Conservation (phyloP, 83 land plant species). For the Diphasiastrum complanatum region DNA sequence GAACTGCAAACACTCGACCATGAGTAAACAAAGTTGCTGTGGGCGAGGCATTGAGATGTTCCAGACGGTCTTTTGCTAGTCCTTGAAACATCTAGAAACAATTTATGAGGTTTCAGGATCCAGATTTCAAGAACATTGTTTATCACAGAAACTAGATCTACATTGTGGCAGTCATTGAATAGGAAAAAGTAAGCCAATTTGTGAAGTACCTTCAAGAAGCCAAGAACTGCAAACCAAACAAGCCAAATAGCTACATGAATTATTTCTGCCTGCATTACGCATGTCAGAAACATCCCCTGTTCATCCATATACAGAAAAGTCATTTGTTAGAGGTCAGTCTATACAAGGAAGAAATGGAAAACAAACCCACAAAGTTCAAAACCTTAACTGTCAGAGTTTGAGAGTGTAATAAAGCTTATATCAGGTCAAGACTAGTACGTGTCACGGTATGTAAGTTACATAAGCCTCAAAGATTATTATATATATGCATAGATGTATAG, state of each 20-base stretch:
- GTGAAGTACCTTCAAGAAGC: constrained; percentile 64
- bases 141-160: no score
- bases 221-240: constrained; percentile 67
- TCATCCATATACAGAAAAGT: neutral
- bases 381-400: no score
- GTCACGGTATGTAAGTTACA: no score
- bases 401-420: no score
- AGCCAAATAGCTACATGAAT: constrained; percentile 63
- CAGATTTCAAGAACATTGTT: neutral
- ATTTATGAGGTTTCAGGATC: neutral
- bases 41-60: constrained; percentile 86
- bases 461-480: no score
- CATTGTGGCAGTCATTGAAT: no score
- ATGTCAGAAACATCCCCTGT: constrained; percentile 81
- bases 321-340: no score
- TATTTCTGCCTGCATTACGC: constrained; percentile 63
- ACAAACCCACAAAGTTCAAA: no score
- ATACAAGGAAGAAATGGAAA: no score
- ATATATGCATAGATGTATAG: no score
- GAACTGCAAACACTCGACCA: constrained; percentile 68
- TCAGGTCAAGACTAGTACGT: no score
- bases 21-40: constrained; percentile 72
- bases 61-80: constrained; percentile 83
- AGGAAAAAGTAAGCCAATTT: constrained; percentile 3
- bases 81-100: constrained; percentile 72